Evolutionary conservation across 2,329 filamentous ascomycete genomes (phyloP).

Genomic region (Pseudocercospora fijiensis): DNA sequence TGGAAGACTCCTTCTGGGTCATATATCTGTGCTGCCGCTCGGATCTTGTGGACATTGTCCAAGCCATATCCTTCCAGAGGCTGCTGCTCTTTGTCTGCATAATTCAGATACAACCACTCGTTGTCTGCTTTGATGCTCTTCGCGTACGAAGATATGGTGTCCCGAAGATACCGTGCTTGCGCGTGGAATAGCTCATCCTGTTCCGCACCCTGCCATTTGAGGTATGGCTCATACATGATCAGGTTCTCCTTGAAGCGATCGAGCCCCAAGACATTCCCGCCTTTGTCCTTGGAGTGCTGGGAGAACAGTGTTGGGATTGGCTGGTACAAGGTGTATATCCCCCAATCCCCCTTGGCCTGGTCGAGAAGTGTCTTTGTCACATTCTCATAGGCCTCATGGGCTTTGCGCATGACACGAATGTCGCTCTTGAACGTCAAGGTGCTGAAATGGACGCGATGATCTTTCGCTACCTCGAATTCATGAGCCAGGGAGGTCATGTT

Average conservation of each 20-base stretch:
- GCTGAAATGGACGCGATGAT: conserved; percentile 15
- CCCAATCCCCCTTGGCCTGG: conserved; percentile 14
- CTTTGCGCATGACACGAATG: conserved; percentile 12
- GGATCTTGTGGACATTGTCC: conserved; percentile 15
- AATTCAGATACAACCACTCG: conserved; percentile 16
- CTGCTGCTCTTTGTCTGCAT: conserved; percentile 16
- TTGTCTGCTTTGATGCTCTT: conserved; percentile 6
- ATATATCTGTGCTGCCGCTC: conserved; percentile 10
- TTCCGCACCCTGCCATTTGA: conserved; percentile 12
- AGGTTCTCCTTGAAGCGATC: conserved; percentile 35
- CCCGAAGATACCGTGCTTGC: conserved; percentile 1
- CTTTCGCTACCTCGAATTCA: conserved; percentile 9
- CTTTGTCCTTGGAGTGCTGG: conserved; percentile 9
- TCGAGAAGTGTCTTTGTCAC: conserved; percentile 9
- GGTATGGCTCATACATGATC: conserved; percentile 17
- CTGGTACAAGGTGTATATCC: conserved; percentile 10
- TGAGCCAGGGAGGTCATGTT: conserved; percentile 15
- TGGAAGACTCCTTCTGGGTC: conserved; percentile 20
- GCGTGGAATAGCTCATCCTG: conserved; percentile 7
- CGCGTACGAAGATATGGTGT: conserved; percentile 5
- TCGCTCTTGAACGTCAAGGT: conserved; percentile 16
- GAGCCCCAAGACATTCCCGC: conserved; percentile 39
- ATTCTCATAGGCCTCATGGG: conserved; percentile 13
- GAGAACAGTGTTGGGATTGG: conserved; percentile 14
- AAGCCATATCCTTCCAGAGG: conserved; percentile 15